Evolutionary conservation across 176 grass and related monocot genomes (phyloP).

Genomic region (Avena atlantica): DNA sequence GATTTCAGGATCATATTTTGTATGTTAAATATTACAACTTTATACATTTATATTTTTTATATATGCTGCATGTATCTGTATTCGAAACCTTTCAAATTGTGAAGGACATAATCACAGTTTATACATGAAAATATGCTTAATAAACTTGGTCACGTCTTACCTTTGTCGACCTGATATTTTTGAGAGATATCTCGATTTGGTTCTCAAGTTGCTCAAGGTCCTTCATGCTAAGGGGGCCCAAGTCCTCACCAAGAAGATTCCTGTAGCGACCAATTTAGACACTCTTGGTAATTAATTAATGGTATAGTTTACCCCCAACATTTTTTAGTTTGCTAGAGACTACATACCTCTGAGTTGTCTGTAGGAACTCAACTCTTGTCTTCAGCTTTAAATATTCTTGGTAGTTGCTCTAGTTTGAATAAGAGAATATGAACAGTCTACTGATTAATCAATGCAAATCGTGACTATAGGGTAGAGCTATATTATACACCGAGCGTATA

Average conservation of each 20-base stretch:
- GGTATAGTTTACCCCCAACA: background rate
- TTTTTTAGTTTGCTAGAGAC: background rate
- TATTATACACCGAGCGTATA: background rate
- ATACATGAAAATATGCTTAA: constrained; percentile 10
- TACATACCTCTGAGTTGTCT: constrained; percentile 81
- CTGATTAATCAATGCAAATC: background rate
- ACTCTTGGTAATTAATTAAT: constrained; percentile 14
- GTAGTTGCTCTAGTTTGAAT: constrained; percentile 65
- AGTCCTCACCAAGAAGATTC: constrained; percentile 93
- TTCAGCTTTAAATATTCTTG: constrained; percentile 91
- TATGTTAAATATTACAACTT: background rate
- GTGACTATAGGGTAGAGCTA: background rate
- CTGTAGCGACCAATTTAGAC: constrained; percentile 34
- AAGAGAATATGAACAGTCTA: constrained; percentile 20
- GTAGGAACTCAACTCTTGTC: constrained; percentile 84
- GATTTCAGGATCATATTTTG: background rate
- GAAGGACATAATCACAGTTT: background rate
- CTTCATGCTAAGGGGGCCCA: constrained; percentile 67
- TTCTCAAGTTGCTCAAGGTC: constrained; percentile 88
- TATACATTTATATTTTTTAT: background rate
- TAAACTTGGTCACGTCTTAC: constrained; percentile 35
- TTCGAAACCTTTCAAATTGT: background rate
- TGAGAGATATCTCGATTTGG: constrained; percentile 84
- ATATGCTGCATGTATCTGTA: background rate
- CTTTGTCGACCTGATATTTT: constrained; percentile 72